Conservation (phyloP, 2,329 filamentous ascomycete species). For the Aspergillus quadrilineatus region DNA sequence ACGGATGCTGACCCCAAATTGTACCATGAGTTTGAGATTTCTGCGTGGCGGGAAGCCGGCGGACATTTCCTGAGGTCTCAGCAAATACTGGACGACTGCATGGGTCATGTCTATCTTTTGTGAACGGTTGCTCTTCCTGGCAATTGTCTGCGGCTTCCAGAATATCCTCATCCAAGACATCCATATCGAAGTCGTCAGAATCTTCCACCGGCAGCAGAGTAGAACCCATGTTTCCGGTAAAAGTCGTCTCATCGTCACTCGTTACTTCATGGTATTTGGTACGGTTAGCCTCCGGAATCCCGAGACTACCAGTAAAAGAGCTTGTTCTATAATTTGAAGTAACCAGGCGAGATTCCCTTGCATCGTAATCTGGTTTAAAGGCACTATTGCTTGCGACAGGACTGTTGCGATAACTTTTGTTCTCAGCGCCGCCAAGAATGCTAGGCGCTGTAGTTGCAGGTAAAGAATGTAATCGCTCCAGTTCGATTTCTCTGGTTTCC, state of each 20-base stretch:
- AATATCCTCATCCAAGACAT: conserved; percentile 47
- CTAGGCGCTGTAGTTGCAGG: neutral
- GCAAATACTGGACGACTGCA: conserved; percentile 39
- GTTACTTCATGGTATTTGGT: conserved; percentile 26
- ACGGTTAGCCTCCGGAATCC: conserved; percentile 2
- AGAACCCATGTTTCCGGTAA: conserved; percentile 45
- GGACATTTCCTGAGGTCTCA: conserved; percentile 43
- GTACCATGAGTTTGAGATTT: conserved; percentile 34
- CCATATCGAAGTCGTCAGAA: conserved; percentile 44
- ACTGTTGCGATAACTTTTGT: neutral
- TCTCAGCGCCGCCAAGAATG: neutral
- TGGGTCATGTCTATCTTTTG: conserved; percentile 14
- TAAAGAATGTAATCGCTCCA: neutral
- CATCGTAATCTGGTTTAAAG: conserved; percentile 5
- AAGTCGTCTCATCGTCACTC: conserved; percentile 28
- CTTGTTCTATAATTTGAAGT: conserved; percentile 3
- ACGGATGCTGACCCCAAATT: conserved; percentile 63
- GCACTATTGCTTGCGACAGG: neutral
- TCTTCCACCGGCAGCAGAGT: conserved; percentile 25
- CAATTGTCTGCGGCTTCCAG: conserved; percentile 44
- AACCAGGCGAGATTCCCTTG: conserved; percentile 3
- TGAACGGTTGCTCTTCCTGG: conserved; percentile 27
- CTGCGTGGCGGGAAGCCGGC: conserved; percentile 29
- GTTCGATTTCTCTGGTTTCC: neutral
- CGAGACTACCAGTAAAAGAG: conserved; percentile 5